phyloP scores from a whole-genome alignment of 768 basidiomycete genomes.

The Naematelia encephala region DNA sequence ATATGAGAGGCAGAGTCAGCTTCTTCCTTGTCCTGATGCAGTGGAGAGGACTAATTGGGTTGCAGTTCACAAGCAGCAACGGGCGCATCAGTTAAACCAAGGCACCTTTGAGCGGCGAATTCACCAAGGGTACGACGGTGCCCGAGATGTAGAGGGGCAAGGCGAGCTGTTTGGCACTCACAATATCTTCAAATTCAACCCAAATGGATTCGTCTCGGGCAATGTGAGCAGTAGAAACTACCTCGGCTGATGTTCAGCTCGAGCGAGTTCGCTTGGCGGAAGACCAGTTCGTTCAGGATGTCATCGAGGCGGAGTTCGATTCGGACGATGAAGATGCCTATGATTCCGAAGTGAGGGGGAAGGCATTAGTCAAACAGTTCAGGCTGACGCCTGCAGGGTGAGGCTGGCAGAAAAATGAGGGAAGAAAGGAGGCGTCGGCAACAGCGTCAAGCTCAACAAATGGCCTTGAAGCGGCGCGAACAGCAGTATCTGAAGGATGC shows the following conservation, averaged over 20 bases:
- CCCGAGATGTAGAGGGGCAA: constrained; percentile 26
- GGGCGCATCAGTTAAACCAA: constrained; percentile 39
- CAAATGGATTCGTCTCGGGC: constrained; percentile 35
- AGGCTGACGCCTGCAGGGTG: constrained; percentile 16
- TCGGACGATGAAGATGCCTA: constrained; percentile 26
- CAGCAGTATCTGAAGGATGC: constrained; percentile 23
- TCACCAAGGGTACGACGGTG: constrained; percentile 43
- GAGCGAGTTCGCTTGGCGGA: constrained; percentile 32
- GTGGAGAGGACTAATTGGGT: background rate
- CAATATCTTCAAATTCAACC: constrained; percentile 48
- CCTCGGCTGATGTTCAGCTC: constrained; percentile 21
- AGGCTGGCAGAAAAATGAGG: constrained; percentile 24
- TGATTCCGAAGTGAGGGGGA: constrained; percentile 27
- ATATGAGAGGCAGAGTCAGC: constrained; percentile 48
- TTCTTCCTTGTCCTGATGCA: background rate
- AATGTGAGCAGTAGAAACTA: constrained; percentile 23
- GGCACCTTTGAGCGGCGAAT: constrained; percentile 44
- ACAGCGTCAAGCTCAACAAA: constrained; percentile 7
- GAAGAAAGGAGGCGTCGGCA: constrained; percentile 20
- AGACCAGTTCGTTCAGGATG: constrained; percentile 40
- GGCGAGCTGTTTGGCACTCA: constrained; percentile 46
- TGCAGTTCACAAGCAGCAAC: constrained; percentile 40
- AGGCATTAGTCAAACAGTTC: too few species aligned
- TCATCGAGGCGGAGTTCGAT: constrained; percentile 35
- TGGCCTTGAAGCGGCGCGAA: constrained; percentile 10